Percentiles rank a stretch among this genome's conserved stretches.
These are phyloP conservation scores for Anaeromyces robustus DNA, from an alignment of 192 early-diverging fungal genomes.

Conservation along the genomic window DNA sequence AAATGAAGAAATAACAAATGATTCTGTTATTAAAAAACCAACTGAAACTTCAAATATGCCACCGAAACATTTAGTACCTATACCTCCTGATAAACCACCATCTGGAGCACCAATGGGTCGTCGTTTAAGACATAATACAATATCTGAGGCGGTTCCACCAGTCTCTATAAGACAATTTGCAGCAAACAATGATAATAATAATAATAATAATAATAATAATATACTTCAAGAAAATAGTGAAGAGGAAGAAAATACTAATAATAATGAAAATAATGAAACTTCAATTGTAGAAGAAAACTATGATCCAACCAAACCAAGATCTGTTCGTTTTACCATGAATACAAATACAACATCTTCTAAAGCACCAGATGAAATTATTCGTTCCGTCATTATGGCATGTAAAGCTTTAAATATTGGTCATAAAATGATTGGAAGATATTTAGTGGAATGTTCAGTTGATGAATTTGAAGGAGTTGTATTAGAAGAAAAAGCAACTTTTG, in stretches of 20 bases:
- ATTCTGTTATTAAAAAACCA: too few species aligned
- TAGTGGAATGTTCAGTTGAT: slow-evolving; percentile 22
- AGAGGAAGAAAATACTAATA: neutral
- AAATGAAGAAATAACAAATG: too few species aligned
- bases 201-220: neutral
- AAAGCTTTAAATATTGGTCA: slow-evolving; percentile 19
- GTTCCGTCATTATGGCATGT: slow-evolving; percentile 21
- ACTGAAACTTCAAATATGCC: neutral
- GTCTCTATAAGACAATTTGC: neutral
- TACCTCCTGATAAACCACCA: too few species aligned
- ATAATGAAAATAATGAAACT: neutral
- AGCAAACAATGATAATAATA: too few species aligned
- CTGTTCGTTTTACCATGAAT: slow-evolving; percentile 45
- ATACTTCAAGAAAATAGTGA: neutral
- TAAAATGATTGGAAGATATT: slow-evolving; percentile 17
- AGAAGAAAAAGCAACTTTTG: neutral
- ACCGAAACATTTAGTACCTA: neutral
- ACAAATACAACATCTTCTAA: slow-evolving; percentile 40
- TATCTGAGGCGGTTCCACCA: neutral
- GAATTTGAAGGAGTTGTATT: neutral
- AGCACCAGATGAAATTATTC: slow-evolving; percentile 37
- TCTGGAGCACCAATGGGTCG: neutral
- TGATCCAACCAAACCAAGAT: slow-evolving; percentile 30
- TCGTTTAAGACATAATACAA: neutral
- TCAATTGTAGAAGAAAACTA: neutral